Percentiles rank a stretch among this genome's conserved stretches.
Evolutionary conservation across 371 early-diverging fungal species (phyloP).

Genomic region (Mucor lusitanicus): DNA sequence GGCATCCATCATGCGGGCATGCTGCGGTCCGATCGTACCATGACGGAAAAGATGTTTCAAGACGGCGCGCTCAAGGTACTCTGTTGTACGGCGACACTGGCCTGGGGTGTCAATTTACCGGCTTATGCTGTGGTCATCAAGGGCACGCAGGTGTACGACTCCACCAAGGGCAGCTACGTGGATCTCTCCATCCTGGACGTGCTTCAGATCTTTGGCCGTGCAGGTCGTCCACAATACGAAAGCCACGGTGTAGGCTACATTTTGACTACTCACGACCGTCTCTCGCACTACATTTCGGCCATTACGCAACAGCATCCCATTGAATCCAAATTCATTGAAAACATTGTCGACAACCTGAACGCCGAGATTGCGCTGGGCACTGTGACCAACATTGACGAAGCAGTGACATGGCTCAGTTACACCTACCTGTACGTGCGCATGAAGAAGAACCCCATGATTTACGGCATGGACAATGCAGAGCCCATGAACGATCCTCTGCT

Average conservation of each 20-base stretch:
- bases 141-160: constrained; percentile 97
- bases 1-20: constrained; percentile 99
- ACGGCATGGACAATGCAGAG: constrained; percentile 83
- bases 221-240: constrained; percentile 98
- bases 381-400: constrained; percentile 92
- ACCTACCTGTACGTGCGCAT: constrained; percentile 98
- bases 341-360: constrained; percentile 93
- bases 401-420: constrained; percentile 95
- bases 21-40: constrained; percentile 87
- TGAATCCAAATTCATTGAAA: constrained; percentile 90
- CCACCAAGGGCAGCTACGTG: constrained; percentile 89
- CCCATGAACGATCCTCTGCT: constrained; percentile 80
- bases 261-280: constrained; percentile 89
- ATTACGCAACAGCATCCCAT: constrained; percentile 97
- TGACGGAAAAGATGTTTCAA: constrained; percentile 92
- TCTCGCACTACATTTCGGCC: constrained; percentile 91
- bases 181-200: constrained; percentile 96
- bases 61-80: constrained; percentile 88
- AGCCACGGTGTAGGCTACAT: constrained; percentile 90
- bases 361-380: constrained; percentile 97
- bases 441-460: constrained; percentile 92
- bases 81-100: constrained; percentile 99
- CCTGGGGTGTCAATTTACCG: constrained; percentile 99
- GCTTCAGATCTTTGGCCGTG: constrained; percentile 99
- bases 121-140: constrained; percentile 99